Evolutionary conservation across 1,139 yeast species (phyloP).

Genomic region (Schwanniomyces etchellsii): DNA sequence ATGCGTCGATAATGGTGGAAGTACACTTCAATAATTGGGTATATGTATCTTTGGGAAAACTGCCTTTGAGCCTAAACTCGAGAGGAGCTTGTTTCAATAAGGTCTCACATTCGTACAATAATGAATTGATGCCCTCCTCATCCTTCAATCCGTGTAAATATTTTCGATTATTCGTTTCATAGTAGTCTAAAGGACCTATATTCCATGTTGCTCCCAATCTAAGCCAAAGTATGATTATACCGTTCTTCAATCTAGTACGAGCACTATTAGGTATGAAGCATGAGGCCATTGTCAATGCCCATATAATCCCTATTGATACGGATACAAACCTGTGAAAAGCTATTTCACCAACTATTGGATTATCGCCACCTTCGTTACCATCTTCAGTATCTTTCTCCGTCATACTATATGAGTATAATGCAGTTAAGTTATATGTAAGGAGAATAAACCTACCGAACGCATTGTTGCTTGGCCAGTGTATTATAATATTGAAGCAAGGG

Average conservation of each 20-base stretch:
- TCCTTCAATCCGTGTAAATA: conserved; percentile 48
- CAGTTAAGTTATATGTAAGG: conserved; percentile 73
- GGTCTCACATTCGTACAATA: conserved; percentile 58
- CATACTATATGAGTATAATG: conserved; percentile 69
- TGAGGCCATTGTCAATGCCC: conserved; percentile 69
- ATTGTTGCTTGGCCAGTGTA: conserved; percentile 59
- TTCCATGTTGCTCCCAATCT: conserved; percentile 83
- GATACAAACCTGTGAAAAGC: conserved; percentile 75
- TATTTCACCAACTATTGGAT: conserved; percentile 67
- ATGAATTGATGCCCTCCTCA: conserved; percentile 45
- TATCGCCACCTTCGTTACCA: conserved; percentile 66
- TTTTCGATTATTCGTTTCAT: conserved; percentile 10
- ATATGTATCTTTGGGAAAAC: conserved; percentile 55
- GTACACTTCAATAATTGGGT: conserved; percentile 48
- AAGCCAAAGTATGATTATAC: conserved; percentile 67
- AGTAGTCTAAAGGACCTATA: conserved; percentile 39
- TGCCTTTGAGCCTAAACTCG: conserved; percentile 72
- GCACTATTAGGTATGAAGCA: conserved; percentile 74
- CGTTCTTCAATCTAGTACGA: conserved; percentile 57
- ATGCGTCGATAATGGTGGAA: conserved; percentile 65
- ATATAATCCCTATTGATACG: conserved; percentile 65
- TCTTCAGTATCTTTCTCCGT: conserved; percentile 56
- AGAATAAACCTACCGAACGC: conserved; percentile 70
- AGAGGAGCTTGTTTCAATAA: conserved; percentile 68
- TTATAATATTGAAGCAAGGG: conserved; percentile 63